Conservation (phyloP, 192 early-diverging fungal genomes). For the Coemansia sp. region DNA sequence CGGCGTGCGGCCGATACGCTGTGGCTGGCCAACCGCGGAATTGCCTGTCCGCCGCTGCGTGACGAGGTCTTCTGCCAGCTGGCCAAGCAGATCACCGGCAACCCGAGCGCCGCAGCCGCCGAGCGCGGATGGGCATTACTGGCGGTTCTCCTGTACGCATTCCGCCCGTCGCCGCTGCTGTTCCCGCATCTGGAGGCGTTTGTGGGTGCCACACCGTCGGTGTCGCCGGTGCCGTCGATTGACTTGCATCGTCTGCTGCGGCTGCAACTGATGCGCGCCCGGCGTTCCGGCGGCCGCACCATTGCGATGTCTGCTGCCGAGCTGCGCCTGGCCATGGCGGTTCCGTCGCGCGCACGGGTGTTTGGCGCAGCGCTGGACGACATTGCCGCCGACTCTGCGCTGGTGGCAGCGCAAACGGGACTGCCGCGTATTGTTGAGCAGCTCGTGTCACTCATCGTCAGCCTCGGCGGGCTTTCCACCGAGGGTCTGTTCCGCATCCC, state of each 20-base stretch:
- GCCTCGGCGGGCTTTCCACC: constrained; percentile 72
- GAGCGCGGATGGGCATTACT: constrained; percentile 86
- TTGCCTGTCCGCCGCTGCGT: constrained; percentile 71
- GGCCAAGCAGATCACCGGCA: constrained; percentile 82
- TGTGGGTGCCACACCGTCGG: constrained; percentile 41
- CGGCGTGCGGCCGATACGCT: constrained; percentile 63
- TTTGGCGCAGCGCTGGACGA: constrained; percentile 89
- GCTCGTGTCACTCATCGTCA: constrained; percentile 69
- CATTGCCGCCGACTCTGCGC: constrained; percentile 65
- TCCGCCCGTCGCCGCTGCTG: constrained; percentile 88
- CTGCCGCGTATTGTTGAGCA: constrained; percentile 83
- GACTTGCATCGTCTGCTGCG: constrained; percentile 32
- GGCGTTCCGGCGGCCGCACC: constrained; percentile 79
- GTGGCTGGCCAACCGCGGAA: constrained; percentile 74
- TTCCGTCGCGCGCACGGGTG: constrained; percentile 80
- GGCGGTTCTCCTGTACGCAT: constrained; percentile 78
- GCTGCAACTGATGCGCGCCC: constrained; percentile 69
- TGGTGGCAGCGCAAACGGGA: constrained; percentile 34
- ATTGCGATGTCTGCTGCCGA: constrained; percentile 66
- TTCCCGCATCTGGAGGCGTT: constrained; percentile 82
- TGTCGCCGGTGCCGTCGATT: constrained; percentile 17
- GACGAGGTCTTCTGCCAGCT: constrained; percentile 96
- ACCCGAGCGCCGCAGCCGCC: constrained; percentile 62
- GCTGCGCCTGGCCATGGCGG: constrained; percentile 67
- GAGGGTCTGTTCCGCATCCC: constrained; percentile 98